Percentiles rank a stretch among this genome's conserved stretches.
phyloP scores from a whole-genome alignment of 305 asterid species.

The Fraxinus paxiana region DNA sequence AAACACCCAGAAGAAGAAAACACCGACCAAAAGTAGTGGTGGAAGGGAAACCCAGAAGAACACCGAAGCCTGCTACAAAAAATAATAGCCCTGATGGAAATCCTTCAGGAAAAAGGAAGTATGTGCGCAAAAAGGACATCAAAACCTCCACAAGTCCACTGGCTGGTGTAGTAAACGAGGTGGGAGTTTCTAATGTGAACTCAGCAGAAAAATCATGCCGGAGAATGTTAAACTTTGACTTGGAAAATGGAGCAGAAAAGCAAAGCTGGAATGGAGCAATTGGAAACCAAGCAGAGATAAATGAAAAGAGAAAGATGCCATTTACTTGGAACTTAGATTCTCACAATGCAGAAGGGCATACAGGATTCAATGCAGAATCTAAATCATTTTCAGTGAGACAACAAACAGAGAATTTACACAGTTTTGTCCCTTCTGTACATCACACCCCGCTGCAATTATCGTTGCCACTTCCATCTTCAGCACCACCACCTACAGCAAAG shows the following conservation, averaged over 20 bases:
- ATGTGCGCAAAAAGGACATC: slow-evolving; percentile 42
- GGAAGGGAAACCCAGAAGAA: slow-evolving; percentile 68
- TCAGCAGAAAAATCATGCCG: slow-evolving; percentile 51
- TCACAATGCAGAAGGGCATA: slow-evolving; percentile 28
- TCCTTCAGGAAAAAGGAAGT: slow-evolving; percentile 57
- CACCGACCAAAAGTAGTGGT: slow-evolving; percentile 80
- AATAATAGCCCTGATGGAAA: slow-evolving; percentile 34
- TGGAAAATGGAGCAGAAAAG: slow-evolving; percentile 35
- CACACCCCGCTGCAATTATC: slow-evolving; percentile 29
- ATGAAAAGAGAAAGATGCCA: slow-evolving; percentile 32
- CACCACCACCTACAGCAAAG: slow-evolving; percentile 30
- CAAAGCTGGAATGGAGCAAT: slow-evolving; percentile 26
- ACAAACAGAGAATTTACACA: slow-evolving; percentile 17
- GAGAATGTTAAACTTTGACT: slow-evolving; percentile 55
- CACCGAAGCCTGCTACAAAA: slow-evolving; percentile 44
- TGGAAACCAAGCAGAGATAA: slow-evolving; percentile 33
- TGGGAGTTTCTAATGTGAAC: slow-evolving; percentile 28
- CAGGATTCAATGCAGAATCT: slow-evolving; percentile 26
- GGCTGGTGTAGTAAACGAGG: slow-evolving; percentile 28
- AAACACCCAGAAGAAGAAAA: slow-evolving; percentile 66
- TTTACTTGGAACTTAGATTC: slow-evolving; percentile 40
- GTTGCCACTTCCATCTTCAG: slow-evolving; percentile 25
- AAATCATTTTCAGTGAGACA: slow-evolving; percentile 30
- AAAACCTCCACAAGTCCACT: slow-evolving; percentile 37
- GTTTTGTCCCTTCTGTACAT: slow-evolving; percentile 20